phyloP scores from a whole-genome alignment of 495 filamentous ascomycete species.

The Xylaria intraflava region DNA sequence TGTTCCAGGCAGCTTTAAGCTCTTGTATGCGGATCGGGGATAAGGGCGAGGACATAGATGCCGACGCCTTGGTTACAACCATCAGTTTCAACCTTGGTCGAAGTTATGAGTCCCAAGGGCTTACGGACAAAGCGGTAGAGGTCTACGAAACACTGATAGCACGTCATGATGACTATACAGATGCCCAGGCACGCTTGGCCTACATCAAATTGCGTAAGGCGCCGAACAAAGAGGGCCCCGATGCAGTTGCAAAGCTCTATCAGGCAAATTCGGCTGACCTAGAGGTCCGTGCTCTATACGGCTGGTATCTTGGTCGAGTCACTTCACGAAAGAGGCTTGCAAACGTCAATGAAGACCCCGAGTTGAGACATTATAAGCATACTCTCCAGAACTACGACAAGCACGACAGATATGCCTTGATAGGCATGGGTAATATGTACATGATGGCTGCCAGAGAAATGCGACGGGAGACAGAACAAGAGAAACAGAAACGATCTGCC shows the following conservation, averaged over 20 bases:
- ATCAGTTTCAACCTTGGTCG: slow-evolving; percentile 95
- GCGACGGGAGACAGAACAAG: slow-evolving; percentile 78
- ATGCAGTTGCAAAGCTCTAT: slow-evolving; percentile 73
- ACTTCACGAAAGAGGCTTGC: slow-evolving; percentile 69
- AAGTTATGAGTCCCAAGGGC: slow-evolving; percentile 81
- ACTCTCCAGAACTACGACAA: slow-evolving; percentile 91
- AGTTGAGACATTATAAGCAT: slow-evolving; percentile 92
- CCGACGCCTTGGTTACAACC: slow-evolving; percentile 83
- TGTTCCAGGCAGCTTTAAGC: slow-evolving; percentile 82
- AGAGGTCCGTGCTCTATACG: slow-evolving; percentile 85
- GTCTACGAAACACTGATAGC: slow-evolving; percentile 79
- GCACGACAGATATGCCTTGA: slow-evolving; percentile 89
- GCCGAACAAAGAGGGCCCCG: slow-evolving; percentile 78
- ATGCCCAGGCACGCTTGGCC: slow-evolving; percentile 77
- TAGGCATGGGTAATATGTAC: slow-evolving; percentile 93
- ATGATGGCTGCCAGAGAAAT: slow-evolving; percentile 84
- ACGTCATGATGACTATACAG: slow-evolving; percentile 83
- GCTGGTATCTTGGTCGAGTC: slow-evolving; percentile 78
- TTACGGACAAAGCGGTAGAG: slow-evolving; percentile 74
- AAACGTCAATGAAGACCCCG: slow-evolving; percentile 81
- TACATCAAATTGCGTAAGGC: slow-evolving; percentile 83
- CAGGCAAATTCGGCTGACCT: slow-evolving; percentile 72
- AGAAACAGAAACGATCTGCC: slow-evolving; percentile 81
- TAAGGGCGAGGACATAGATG: slow-evolving; percentile 62
- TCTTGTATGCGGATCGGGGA: slow-evolving; percentile 73